Percentiles rank a stretch among this genome's conserved stretches.
phyloP scores from a whole-genome alignment of 768 basidiomycete species.

The Lactifluus piperatus region DNA sequence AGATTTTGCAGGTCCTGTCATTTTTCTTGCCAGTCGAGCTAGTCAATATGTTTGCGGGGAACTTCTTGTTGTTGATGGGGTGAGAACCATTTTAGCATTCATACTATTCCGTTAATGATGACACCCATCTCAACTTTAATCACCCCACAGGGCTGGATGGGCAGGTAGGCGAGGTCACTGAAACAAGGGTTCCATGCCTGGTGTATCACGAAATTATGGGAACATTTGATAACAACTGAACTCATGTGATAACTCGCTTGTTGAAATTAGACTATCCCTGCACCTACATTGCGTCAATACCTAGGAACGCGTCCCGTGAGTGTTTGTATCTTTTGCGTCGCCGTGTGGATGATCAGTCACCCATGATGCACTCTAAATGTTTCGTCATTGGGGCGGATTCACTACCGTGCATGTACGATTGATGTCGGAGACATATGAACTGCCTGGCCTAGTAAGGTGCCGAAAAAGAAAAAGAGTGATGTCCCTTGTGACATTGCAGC shows the following conservation, averaged over 20 bases:
- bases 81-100: constrained; percentile 30
- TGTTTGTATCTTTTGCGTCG: neutral
- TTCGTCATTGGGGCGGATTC: neutral
- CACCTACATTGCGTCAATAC: constrained; percentile 1
- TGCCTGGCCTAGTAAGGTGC: neutral
- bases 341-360: no score
- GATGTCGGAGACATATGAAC: neutral
- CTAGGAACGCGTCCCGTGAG: neutral
- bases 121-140: constrained; percentile 4
- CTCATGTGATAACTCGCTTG: constrained; percentile 13
- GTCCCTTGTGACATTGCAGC: neutral
- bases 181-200: constrained; percentile 3
- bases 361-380: neutral
- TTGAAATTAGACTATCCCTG: constrained; percentile 6
- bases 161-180: constrained; percentile 19
- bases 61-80: constrained; percentile 58
- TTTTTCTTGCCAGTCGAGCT: constrained; percentile 56
- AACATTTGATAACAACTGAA: constrained; percentile 1
- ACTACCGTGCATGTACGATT: neutral
- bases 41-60: constrained; percentile 66
- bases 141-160: constrained; percentile 23
- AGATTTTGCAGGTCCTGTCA: constrained; percentile 60
- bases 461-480: neutral
- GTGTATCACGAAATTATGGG: constrained; percentile 9
- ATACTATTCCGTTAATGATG: neutral